Conservation (phyloP, 2,329 filamentous ascomycete genomes). For the Cladosporium sp. region DNA sequence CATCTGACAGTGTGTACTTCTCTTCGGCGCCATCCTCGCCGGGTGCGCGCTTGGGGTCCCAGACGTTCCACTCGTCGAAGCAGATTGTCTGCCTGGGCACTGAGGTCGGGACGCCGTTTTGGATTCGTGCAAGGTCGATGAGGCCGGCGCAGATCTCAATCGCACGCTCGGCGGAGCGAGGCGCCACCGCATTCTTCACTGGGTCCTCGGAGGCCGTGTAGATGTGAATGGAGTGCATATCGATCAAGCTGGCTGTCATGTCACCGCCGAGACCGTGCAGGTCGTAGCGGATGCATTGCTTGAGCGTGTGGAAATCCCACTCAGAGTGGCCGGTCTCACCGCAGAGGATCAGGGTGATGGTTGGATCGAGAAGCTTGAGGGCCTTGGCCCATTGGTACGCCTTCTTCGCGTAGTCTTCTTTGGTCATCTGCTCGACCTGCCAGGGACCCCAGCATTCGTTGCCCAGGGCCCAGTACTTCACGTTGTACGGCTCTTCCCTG, state of each 20-base stretch:
- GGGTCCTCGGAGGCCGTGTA: slow-evolving; percentile 64
- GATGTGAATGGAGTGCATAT: slow-evolving; percentile 80
- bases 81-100: slow-evolving; percentile 70
- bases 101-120: slow-evolving; percentile 60
- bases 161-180: slow-evolving; percentile 68
- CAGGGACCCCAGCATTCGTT: slow-evolving; percentile 71
- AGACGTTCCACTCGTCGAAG: slow-evolving; percentile 86
- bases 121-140: slow-evolving; percentile 72
- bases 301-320: slow-evolving; percentile 74
- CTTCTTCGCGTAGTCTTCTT: slow-evolving; percentile 68
- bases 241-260: slow-evolving; percentile 56
- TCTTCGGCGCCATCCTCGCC: slow-evolving; percentile 73
- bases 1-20: slow-evolving; percentile 71
- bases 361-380: slow-evolving; percentile 69
- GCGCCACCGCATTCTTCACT: slow-evolving; percentile 60
- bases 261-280: slow-evolving; percentile 51
- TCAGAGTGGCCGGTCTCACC: slow-evolving; percentile 67
- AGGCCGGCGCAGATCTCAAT: slow-evolving; percentile 68
- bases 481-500: slow-evolving; percentile 72
- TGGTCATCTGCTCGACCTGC: slow-evolving; percentile 65
- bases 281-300: slow-evolving; percentile 62
- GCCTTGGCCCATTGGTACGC: slow-evolving; percentile 73
- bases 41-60: slow-evolving; percentile 70
- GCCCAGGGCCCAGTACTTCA: slow-evolving; percentile 84
- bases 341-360: slow-evolving; percentile 69